These are phyloP conservation scores for Plasmodium chabaudi DNA, from an alignment of 169 alveolate species.

Conservation along the genomic window DNA sequence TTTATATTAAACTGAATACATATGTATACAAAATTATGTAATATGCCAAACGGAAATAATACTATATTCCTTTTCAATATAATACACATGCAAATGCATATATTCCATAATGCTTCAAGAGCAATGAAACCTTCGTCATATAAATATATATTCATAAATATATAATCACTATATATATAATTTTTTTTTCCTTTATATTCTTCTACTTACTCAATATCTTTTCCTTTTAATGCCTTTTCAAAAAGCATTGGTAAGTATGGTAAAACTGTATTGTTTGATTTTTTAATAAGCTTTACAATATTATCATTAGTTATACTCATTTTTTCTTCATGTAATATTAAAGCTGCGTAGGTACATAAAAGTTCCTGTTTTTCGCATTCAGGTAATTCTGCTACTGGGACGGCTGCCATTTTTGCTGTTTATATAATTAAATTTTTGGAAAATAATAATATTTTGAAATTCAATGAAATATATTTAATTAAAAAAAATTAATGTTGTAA, in stretches of 20 bases:
- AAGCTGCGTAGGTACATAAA: constrained; percentile 95
- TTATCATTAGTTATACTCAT: constrained; percentile 93
- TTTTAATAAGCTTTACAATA: constrained; percentile 90
- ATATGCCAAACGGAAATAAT: no score
- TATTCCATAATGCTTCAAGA: no score
- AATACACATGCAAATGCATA: no score
- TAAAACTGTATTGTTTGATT: constrained; percentile 93
- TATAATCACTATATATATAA: neutral
- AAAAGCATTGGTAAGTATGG: constrained; percentile 95
- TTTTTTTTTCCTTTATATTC: constrained; percentile 4
- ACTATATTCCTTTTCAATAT: no score
- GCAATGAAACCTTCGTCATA: neutral
- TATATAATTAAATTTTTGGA: constrained; percentile 2
- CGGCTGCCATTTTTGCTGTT: constrained; percentile 83
- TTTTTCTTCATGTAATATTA: constrained; percentile 93
- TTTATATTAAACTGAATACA: no score
- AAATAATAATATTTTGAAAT: constrained; percentile 12
- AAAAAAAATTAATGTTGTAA: neutral
- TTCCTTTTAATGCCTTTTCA: constrained; percentile 93
- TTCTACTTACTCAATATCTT: constrained; percentile 86
- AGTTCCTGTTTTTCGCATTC: constrained; percentile 92
- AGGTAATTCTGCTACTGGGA: constrained; percentile 83
- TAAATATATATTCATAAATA: constrained; percentile 18
- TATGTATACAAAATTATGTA: no score
- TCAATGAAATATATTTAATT: constrained; percentile 5